These are phyloP conservation scores for Phytophthora pisi DNA, from an alignment of 352 stramenopile species.

Conservation along the genomic window DNA sequence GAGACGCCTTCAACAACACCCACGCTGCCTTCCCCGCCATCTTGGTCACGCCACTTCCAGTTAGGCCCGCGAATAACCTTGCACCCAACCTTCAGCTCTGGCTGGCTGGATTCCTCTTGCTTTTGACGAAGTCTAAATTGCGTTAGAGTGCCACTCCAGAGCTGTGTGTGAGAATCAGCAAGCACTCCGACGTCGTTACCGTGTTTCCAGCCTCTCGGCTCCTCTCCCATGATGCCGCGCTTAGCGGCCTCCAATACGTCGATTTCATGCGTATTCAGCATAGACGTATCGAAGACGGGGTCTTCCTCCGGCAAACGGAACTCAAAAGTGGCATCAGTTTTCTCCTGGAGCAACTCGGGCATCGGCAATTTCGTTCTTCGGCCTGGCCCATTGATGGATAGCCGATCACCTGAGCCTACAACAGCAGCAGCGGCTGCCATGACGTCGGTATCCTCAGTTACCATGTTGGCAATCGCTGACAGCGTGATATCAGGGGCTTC, in stretches of 20 bases:
- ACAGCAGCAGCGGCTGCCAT: slow-evolving; percentile 53
- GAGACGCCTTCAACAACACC: slow-evolving; percentile 85
- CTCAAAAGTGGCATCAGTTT: slow-evolving; percentile 54
- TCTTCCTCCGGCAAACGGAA: slow-evolving; percentile 74
- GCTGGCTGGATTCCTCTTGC: slow-evolving; percentile 50
- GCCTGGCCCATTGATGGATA: slow-evolving; percentile 50
- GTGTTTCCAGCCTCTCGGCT: slow-evolving; percentile 62
- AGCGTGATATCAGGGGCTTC: slow-evolving; percentile 79
- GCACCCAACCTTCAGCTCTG: slow-evolving; percentile 78
- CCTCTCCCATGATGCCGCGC: slow-evolving; percentile 72
- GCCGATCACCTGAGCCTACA: slow-evolving; percentile 39
- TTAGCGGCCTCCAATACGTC: slow-evolving; percentile 65
- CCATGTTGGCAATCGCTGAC: slow-evolving; percentile 88
- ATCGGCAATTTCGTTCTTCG: slow-evolving; percentile 35
- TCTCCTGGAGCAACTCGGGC: slow-evolving; percentile 36
- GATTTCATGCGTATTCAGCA: slow-evolving; percentile 62
- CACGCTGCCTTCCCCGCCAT: slow-evolving; percentile 84
- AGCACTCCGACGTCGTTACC: slow-evolving; percentile 80
- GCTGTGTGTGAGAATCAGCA: slow-evolving; percentile 63
- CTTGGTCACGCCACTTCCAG: slow-evolving; percentile 91
- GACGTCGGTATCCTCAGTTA: slow-evolving; percentile 79
- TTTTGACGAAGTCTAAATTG: slow-evolving; percentile 68
- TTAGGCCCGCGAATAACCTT: slow-evolving; percentile 90
- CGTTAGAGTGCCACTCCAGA: slow-evolving; percentile 81
- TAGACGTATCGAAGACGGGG: slow-evolving; percentile 58